These are phyloP conservation scores for Fusarium redolens DNA, from an alignment of 2,329 filamentous ascomycete species.

Conservation along the genomic window DNA sequence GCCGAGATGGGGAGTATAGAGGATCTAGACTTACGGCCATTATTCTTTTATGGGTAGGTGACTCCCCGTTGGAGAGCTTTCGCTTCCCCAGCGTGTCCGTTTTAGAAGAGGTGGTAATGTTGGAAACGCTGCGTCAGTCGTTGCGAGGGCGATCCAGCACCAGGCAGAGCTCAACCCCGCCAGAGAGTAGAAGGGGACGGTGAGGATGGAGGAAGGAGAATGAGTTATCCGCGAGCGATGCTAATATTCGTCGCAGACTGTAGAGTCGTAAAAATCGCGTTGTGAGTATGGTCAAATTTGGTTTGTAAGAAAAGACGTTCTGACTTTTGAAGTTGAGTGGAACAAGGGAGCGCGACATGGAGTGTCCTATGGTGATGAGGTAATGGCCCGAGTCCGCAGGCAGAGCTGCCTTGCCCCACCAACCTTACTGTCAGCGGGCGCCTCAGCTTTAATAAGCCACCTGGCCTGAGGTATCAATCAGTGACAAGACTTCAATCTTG, in stretches of 20 bases:
- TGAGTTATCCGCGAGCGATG: conserved; percentile 22
- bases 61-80: conserved; percentile 72
- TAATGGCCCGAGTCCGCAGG: conserved; percentile 37
- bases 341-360: conserved; percentile 29
- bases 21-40: conserved; percentile 66
- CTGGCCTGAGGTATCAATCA: background rate
- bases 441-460: conserved; percentile 35
- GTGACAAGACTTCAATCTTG: background rate
- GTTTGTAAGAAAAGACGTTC: conserved; percentile 30
- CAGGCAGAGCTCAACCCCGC: conserved; percentile 54
- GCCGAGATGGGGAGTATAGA: background rate
- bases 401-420: conserved; percentile 30
- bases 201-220: conserved; percentile 5
- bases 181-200: conserved; percentile 34
- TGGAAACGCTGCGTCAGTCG: conserved; percentile 44
- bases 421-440: background rate
- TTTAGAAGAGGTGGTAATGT: conserved; percentile 49
- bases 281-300: conserved; percentile 22
- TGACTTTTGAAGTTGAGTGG: conserved; percentile 22
- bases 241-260: conserved; percentile 26
- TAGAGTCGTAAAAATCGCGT: conserved; percentile 8
- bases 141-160: conserved; percentile 48
- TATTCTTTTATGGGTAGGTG: conserved; percentile 67
- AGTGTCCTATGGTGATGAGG: conserved; percentile 42
- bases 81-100: conserved; percentile 73